Evolutionary conservation across 495 filamentous ascomycete species (phyloP).

Genomic region (Pyrenula aspistea): DNA sequence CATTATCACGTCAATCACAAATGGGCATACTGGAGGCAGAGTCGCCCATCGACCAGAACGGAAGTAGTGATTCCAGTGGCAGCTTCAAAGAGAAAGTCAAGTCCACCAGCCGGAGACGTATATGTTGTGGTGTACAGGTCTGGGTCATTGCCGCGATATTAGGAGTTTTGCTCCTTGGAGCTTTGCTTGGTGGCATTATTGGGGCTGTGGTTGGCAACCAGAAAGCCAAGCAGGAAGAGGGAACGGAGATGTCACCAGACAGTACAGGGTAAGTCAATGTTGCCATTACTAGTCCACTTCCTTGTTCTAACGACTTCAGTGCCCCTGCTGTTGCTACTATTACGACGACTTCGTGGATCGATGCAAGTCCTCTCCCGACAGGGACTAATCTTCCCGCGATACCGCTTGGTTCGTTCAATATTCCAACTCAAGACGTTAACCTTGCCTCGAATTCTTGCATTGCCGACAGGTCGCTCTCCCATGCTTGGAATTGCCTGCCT

Average conservation of each 20-base stretch:
- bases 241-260: conserved; percentile 8
- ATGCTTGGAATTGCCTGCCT: conserved; percentile 58
- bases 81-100: conserved; percentile 43
- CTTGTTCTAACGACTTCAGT: not conserved
- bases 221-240: conserved; percentile 26
- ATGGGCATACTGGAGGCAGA: conserved; percentile 4
- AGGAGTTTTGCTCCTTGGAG: conserved; percentile 41
- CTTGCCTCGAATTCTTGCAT: conserved; percentile 57
- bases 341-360: conserved; percentile 45
- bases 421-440: conserved; percentile 44
- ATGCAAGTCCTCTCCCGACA: conserved; percentile 48
- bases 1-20: conserved; percentile 22
- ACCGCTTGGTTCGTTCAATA: conserved; percentile 49
- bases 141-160: conserved; percentile 52
- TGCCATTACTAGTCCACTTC: not conserved
- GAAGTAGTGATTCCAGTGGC: conserved; percentile 2
- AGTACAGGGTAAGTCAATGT: not conserved
- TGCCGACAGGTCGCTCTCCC: conserved; percentile 38
- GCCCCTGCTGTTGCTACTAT: conserved; percentile 34
- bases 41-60: conserved; percentile 1
- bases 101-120: conserved; percentile 39
- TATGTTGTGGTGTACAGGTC: conserved; percentile 53
- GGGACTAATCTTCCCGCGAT: conserved; percentile 37
- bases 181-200: conserved; percentile 46
- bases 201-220: conserved; percentile 40